Percentiles rank a stretch among this genome's conserved stretches.
Evolutionary conservation across 495 filamentous ascomycete genomes (phyloP).

Genomic region (Hyaloscypha finlandica): DNA sequence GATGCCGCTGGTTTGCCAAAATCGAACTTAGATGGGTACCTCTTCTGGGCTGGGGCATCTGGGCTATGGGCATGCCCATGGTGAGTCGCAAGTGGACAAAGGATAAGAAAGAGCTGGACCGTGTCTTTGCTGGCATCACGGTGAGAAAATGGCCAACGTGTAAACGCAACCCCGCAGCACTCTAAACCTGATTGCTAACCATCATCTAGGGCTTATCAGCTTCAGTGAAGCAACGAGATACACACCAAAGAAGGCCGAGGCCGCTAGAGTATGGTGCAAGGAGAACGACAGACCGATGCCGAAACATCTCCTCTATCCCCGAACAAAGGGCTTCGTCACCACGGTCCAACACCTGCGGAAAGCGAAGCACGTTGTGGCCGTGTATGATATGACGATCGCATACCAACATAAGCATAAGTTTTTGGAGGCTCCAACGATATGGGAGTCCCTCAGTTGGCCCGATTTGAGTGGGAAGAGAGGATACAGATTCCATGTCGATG

Average conservation of each 20-base stretch:
- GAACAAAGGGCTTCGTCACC: conserved; percentile 57
- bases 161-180: conserved; percentile 34
- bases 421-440: conserved; percentile 51
- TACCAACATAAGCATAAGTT: conserved; percentile 51
- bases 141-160: conserved; percentile 53
- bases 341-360: conserved; percentile 54
- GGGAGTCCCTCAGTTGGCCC: conserved; percentile 46
- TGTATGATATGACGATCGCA: conserved; percentile 60
- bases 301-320: conserved; percentile 56
- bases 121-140: conserved; percentile 52
- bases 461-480: conserved; percentile 40
- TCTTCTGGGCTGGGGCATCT: conserved; percentile 60
- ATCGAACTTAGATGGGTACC: conserved; percentile 55
- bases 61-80: conserved; percentile 63
- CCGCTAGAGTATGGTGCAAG: conserved; percentile 50
- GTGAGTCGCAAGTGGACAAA: conserved; percentile 56
- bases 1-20: conserved; percentile 61
- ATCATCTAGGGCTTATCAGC: conserved; percentile 55
- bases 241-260: conserved; percentile 50
- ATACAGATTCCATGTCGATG: conserved; percentile 54
- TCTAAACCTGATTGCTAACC: conserved; percentile 8
- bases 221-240: conserved; percentile 61
- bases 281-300: conserved; percentile 47
- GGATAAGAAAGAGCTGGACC: conserved; percentile 54
- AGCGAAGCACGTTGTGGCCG: conserved; percentile 53